Base-by-base conservation (phyloP, 2,329 filamentous ascomycete genomes). In the Aspergillus quadrilineatus region DNA sequence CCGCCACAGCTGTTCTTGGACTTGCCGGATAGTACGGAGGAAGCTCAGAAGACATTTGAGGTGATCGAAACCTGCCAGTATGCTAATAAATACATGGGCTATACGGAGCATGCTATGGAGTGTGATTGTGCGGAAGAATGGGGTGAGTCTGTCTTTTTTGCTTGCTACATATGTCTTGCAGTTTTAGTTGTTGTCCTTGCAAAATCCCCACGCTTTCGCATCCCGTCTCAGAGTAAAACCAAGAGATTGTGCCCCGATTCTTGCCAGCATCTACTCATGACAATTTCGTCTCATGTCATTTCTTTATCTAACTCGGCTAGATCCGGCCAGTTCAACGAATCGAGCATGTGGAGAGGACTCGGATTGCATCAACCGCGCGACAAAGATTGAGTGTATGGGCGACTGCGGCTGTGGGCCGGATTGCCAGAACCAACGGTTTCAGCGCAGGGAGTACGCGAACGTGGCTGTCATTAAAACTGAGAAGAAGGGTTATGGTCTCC, bases 401-500 rank as follows among this genome's bases (percentile, higher is more conserved):
- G 89, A 92, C 64, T 94, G 92, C 75, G 90, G 91, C 69, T 99
- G 94, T 74, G 92, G 92, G 53, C 79, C 85, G 37, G 85, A 85
- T 48, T 99, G 94, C 73, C 90, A 96, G 73, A 99, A 99, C 70
- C 92, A 96, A 74, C 88, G 94, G 59, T 97, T 99, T 68, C 90
- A 95, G 74, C 88, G 86, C 65, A 92, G 88, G 74, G 85, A 95
- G 67, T 97, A 94, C 70, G 92, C 93, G 68, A 78, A 89, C 65
- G 94, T 99, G 57, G 89, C 92, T 1, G 93, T 99, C 67, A 95
- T 99, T 80, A 93, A 95, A 73, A 97, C 94, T 0, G 92, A 96
- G 60, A 97, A 97, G 80, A 99, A 99, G 75, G 94, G 94, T 41
- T 97, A 89, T 67, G 94, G 94, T 41, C 84, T 99, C 57, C 89